Conservation (phyloP, 495 filamentous ascomycete genomes). For the Penicillium manginii region DNA sequence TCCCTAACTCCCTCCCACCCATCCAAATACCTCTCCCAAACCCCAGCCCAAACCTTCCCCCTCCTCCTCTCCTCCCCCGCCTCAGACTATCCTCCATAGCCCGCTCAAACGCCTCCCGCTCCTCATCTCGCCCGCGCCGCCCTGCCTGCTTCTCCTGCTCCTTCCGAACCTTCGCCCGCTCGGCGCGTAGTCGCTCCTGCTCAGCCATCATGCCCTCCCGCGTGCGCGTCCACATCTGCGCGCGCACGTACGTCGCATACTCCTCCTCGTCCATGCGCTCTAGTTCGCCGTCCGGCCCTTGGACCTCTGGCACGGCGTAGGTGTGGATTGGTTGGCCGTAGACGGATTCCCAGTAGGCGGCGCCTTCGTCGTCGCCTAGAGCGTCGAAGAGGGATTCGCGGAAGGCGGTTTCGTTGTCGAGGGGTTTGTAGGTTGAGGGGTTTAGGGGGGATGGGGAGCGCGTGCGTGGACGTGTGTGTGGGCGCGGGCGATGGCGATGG, state of each 20-base stretch:
- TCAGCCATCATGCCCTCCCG: constrained; percentile 65
- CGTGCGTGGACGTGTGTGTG: too few species aligned
- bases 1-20: constrained; percentile 64
- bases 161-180: constrained; percentile 50
- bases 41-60: constrained; percentile 51
- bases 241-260: constrained; percentile 81
- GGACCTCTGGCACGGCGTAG: constrained; percentile 50
- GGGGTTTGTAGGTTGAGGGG: constrained; percentile 10
- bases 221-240: constrained; percentile 92
- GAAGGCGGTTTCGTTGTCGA: constrained; percentile 74
- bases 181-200: constrained; percentile 63
- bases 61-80: constrained; percentile 52
- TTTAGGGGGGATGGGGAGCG: constrained; percentile 39
- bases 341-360: constrained; percentile 89
- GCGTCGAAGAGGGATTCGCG: constrained; percentile 97
- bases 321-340: constrained; percentile 90
- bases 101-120: constrained; percentile 41
- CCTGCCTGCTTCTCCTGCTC: constrained; percentile 40
- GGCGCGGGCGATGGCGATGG: background rate
- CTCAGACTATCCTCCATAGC: constrained; percentile 57
- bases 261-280: constrained; percentile 91
- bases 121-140: constrained; percentile 25
- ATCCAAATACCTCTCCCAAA: constrained; percentile 67
- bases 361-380: constrained; percentile 97
- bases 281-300: constrained; percentile 59